Percentiles rank a stretch among this genome's conserved stretches.
phyloP scores from a whole-genome alignment of 2,329 filamentous ascomycete species.

The Thermothelomyces thermophilus region DNA sequence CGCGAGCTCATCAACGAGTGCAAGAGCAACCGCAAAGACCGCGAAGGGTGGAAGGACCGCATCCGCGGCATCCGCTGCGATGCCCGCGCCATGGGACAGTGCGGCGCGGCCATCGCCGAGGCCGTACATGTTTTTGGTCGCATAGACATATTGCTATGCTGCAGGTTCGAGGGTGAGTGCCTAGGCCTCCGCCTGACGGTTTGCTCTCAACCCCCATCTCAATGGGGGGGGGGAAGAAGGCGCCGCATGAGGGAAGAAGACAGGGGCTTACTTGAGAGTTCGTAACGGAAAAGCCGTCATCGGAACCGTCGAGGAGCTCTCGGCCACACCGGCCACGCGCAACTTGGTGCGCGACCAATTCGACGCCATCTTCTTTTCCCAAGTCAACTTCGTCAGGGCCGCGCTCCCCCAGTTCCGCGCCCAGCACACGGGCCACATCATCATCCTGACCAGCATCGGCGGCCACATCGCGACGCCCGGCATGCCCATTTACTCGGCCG shows the following conservation, averaged over 20 bases:
- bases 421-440: slow-evolving; percentile 80
- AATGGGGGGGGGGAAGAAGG: too few relatives aligned
- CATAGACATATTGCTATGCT: slow-evolving; percentile 86
- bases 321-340: slow-evolving; percentile 62
- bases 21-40: slow-evolving; percentile 54
- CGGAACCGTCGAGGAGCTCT: slow-evolving; percentile 85
- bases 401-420: slow-evolving; percentile 71
- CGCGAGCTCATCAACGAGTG: slow-evolving; percentile 68
- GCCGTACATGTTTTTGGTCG: slow-evolving; percentile 77
- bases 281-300: slow-evolving; percentile 58
- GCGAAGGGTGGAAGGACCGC: slow-evolving; percentile 74
- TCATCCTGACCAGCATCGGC: slow-evolving; percentile 82
- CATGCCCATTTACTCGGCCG: slow-evolving; percentile 83
- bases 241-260: too few relatives aligned
- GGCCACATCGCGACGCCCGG: slow-evolving; percentile 91
- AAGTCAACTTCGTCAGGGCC: slow-evolving; percentile 92
- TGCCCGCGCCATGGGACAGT: slow-evolving; percentile 59
- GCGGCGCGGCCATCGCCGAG: slow-evolving; percentile 80
- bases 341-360: slow-evolving; percentile 86
- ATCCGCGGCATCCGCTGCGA: slow-evolving; percentile 61
- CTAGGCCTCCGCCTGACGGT: too few relatives aligned
- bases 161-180: slow-evolving; percentile 69
- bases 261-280: background rate
- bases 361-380: slow-evolving; percentile 89
- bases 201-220: too few relatives aligned